A percentile compares a stretch with the other conserved stretches of the same genome.
These are phyloP conservation scores for Mycena capillaripes DNA, from an alignment of 768 basidiomycete species.

Conservation along the genomic window DNA sequence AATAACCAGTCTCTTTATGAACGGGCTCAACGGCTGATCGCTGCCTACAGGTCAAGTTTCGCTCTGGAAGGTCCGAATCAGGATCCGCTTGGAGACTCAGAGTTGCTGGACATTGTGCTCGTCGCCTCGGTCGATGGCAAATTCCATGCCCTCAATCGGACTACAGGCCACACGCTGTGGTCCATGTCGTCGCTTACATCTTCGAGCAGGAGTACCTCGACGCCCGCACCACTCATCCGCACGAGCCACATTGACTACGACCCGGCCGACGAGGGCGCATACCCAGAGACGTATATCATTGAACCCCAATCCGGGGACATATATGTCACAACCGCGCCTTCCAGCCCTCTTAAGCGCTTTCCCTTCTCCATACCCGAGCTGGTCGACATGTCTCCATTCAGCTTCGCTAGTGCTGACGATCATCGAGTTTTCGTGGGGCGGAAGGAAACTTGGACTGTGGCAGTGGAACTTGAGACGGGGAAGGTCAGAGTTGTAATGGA, in stretches of 20 bases:
- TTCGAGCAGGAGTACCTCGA: slow-evolving; percentile 49
- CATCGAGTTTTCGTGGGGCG: slow-evolving; percentile 87
- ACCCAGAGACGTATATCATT: slow-evolving; percentile 89
- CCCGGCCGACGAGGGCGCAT: slow-evolving; percentile 66
- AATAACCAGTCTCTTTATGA: too few relatives aligned
- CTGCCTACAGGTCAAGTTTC: not conserved
- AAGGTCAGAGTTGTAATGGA: slow-evolving; percentile 80
- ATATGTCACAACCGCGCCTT: slow-evolving; percentile 82
- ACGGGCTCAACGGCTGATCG: too few relatives aligned
- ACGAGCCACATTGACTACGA: slow-evolving; percentile 73
- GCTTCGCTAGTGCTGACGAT: slow-evolving; percentile 70
- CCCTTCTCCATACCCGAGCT: slow-evolving; percentile 94
- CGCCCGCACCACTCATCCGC: slow-evolving; percentile 80
- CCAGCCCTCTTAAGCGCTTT: slow-evolving; percentile 84
- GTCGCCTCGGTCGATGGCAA: slow-evolving; percentile 95
- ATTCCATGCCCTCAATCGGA: slow-evolving; percentile 93
- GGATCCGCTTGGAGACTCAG: slow-evolving; percentile 60
- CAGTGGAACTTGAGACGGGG: slow-evolving; percentile 85
- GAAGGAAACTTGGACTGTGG: slow-evolving; percentile 87
- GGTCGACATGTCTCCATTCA: slow-evolving; percentile 94
- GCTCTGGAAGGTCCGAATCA: not conserved
- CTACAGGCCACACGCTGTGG: slow-evolving; percentile 88
- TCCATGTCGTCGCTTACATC: slow-evolving; percentile 82
- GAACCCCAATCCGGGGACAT: slow-evolving; percentile 96
- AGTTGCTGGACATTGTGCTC: slow-evolving; percentile 87